Conservation (phyloP, 495 filamentous ascomycete species). For the Parachaetomium inaequale region DNA sequence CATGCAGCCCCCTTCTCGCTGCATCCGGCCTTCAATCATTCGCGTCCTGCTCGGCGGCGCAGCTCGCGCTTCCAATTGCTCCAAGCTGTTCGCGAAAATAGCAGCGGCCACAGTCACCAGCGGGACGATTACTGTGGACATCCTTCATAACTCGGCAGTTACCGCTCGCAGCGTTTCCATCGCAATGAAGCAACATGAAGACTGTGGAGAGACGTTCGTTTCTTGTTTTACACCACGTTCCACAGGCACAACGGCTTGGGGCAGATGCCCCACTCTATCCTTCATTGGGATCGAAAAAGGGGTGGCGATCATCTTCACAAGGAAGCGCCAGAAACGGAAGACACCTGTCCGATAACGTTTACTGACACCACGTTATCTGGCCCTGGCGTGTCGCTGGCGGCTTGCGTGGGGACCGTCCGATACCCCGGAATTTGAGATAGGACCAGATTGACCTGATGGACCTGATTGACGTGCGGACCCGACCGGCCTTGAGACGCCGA, state of each 20-base stretch:
- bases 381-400: too few relatives aligned
- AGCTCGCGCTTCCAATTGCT: background rate
- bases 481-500: background rate
- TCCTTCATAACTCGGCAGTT: background rate
- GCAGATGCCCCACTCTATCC: too few relatives aligned
- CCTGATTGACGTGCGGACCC: background rate
- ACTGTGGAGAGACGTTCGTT: background rate
- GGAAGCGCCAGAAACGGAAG: too few relatives aligned
- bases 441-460: too few relatives aligned
- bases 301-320: background rate
- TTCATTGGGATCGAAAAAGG: slow-evolving; percentile 3
- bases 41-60: slow-evolving; percentile 10
- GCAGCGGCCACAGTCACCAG: background rate
- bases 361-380: too few relatives aligned
- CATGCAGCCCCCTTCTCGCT: slow-evolving; percentile 11
- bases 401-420: too few relatives aligned
- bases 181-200: background rate
- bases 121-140: background rate
- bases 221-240: background rate
- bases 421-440: too few relatives aligned
- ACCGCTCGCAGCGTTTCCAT: background rate
- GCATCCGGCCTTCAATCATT: slow-evolving; percentile 16
- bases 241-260: too few relatives aligned
- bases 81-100: slow-evolving; percentile 10
- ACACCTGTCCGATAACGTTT: too few relatives aligned